phyloP scores from a whole-genome alignment of 805 yeast genomes.

The Zygotorulaspora chibaensis region DNA sequence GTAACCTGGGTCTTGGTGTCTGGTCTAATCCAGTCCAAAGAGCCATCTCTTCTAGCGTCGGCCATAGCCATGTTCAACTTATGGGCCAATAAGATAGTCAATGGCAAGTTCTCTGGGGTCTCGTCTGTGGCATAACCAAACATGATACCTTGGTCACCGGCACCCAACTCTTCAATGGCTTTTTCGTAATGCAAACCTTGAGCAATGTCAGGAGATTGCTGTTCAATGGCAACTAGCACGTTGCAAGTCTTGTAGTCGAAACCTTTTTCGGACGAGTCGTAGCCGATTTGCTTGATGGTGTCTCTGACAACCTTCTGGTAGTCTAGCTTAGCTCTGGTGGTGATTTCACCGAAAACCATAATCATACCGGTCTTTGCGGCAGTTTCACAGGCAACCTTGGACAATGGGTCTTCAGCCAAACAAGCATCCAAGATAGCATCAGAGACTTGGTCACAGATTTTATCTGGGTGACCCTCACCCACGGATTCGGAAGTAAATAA shows the following conservation, averaged over 20 bases:
- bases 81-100: slow-evolving; percentile 91
- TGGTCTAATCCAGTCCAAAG: slow-evolving; percentile 95
- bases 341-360: slow-evolving; percentile 98
- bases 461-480: slow-evolving; percentile 94
- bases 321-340: slow-evolving; percentile 93
- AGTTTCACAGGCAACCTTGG: slow-evolving; percentile 99
- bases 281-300: slow-evolving; percentile 97
- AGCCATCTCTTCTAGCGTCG: slow-evolving; percentile 93
- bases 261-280: slow-evolving; percentile 93
- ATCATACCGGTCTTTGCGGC: slow-evolving; percentile 99
- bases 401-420: slow-evolving; percentile 88
- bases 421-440: slow-evolving; percentile 99
- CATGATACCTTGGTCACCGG: slow-evolving; percentile 99
- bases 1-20: slow-evolving; percentile 99
- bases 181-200: slow-evolving; percentile 97
- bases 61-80: slow-evolving; percentile 96
- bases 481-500: slow-evolving; percentile 83
- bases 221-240: slow-evolving; percentile 97
- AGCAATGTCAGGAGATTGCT: slow-evolving; percentile 98
- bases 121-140: slow-evolving; percentile 99
- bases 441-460: slow-evolving; percentile 97
- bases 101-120: slow-evolving; percentile 95
- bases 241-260: slow-evolving; percentile 99
- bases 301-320: slow-evolving; percentile 97
- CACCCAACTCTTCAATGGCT: slow-evolving; percentile 97